Evolutionary conservation across 106 monocot genomes (phyloP).

Genomic region (Ottelia alismoides): DNA sequence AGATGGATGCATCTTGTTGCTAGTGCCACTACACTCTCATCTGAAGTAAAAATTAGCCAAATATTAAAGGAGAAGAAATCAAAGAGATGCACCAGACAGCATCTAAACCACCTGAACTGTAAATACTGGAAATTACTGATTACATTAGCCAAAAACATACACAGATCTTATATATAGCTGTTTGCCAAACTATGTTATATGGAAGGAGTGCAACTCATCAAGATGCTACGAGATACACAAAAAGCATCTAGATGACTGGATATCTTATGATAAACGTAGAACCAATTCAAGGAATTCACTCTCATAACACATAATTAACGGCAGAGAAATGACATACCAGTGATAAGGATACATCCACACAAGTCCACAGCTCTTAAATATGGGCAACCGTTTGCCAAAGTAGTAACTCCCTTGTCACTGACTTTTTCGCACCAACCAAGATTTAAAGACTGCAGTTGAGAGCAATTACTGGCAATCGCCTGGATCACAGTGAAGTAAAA

Average conservation of each 20-base stretch:
- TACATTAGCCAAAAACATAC: background rate
- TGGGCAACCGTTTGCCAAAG: conserved; percentile 77
- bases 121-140: too few relatives aligned
- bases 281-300: too few relatives aligned
- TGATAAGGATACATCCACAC: conserved; percentile 93
- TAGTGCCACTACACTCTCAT: conserved; percentile 89
- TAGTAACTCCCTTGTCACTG: conserved; percentile 74
- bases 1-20: conserved; percentile 62
- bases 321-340: conserved; percentile 34
- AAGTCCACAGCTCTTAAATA: conserved; percentile 71
- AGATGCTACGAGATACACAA: too few relatives aligned
- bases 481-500: conserved; percentile 29
- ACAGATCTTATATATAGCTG: too few relatives aligned
- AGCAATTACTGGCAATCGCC: conserved; percentile 76
- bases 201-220: too few relatives aligned
- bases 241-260: too few relatives aligned
- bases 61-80: background rate
- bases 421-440: conserved; percentile 91
- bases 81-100: too few relatives aligned
- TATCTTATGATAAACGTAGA: too few relatives aligned
- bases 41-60: conserved; percentile 17
- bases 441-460: conserved; percentile 56
- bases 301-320: background rate
- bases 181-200: too few relatives aligned
- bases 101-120: too few relatives aligned